Evolutionary conservation across 1,284 basidiomycete genomes (phyloP).

Genomic region (Trichosporon sp.): DNA sequence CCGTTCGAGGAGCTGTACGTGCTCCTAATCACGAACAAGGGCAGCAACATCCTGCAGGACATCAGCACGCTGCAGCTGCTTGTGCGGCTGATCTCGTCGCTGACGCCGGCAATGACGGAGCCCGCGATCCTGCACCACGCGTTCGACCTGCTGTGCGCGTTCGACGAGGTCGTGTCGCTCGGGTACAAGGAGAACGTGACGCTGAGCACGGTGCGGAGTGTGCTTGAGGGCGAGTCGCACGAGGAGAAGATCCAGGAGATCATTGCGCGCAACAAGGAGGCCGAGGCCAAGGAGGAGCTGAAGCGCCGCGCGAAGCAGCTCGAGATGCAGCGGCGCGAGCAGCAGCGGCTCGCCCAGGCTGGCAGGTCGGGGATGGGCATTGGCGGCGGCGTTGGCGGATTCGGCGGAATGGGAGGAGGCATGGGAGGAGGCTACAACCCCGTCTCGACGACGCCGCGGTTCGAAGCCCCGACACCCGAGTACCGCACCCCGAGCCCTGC

Average conservation of each 20-base stretch:
- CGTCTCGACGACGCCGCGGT: slow-evolving; percentile 54
- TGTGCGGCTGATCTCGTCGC: slow-evolving; percentile 86
- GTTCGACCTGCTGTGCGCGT: slow-evolving; percentile 92
- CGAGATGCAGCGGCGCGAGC: slow-evolving; percentile 94
- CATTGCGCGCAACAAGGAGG: slow-evolving; percentile 97
- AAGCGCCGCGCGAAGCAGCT: slow-evolving; percentile 96
- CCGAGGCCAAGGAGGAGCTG: slow-evolving; percentile 98
- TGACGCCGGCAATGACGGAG: slow-evolving; percentile 72
- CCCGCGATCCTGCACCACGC: slow-evolving; percentile 83
- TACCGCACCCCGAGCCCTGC: slow-evolving; percentile 45
- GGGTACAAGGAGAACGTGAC: slow-evolving; percentile 94
- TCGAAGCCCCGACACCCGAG: slow-evolving; percentile 53
- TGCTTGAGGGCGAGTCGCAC: slow-evolving; percentile 97
- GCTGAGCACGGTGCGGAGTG: slow-evolving; percentile 81
- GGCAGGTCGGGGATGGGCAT: slow-evolving; percentile 50
- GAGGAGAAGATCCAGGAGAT: slow-evolving; percentile 99
- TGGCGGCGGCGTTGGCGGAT: slow-evolving; percentile 53
- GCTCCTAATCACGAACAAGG: slow-evolving; percentile 95
- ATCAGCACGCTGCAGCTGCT: slow-evolving; percentile 94
- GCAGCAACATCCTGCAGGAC: slow-evolving; percentile 93
- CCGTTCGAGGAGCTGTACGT: slow-evolving; percentile 98
- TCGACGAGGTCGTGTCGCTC: slow-evolving; percentile 92
- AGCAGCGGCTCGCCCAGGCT: slow-evolving; percentile 62
- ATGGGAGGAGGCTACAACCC: slow-evolving; percentile 56
- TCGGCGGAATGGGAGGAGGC: slow-evolving; percentile 37